phyloP scores from a whole-genome alignment of 805 yeast species.

The Brettanomyces sp. region DNA sequence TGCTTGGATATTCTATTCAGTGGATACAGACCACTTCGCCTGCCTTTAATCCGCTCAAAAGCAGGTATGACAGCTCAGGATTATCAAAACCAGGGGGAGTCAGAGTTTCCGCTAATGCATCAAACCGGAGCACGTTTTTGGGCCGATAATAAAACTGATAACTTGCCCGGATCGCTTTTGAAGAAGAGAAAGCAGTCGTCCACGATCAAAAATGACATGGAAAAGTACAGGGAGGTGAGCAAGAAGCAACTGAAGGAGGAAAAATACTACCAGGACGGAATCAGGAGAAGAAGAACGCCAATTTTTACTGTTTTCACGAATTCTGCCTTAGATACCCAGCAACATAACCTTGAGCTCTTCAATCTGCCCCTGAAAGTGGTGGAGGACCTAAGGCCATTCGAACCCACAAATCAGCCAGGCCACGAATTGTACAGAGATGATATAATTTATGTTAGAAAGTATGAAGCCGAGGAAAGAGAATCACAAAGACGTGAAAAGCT shows the following conservation, averaged over 20 bases:
- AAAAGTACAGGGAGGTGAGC: constrained; percentile 12
- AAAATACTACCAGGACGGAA: constrained; percentile 22
- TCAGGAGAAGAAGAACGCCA: constrained; percentile 17
- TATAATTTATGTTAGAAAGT: constrained; percentile 21
- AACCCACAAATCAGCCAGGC: constrained; percentile 18
- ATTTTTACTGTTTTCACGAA: constrained; percentile 23
- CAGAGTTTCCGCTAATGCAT: too few species aligned
- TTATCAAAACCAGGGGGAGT: too few species aligned
- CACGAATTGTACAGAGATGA: constrained; percentile 25
- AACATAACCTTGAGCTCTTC: constrained; percentile 24
- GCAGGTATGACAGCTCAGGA: too few species aligned
- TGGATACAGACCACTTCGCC: constrained; percentile 20
- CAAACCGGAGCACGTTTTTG: too few species aligned
- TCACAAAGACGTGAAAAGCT: constrained; percentile 9
- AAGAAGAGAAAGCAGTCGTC: constrained; percentile 11
- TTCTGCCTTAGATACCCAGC: constrained; percentile 25
- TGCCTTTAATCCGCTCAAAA: constrained; percentile 10
- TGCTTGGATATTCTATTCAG: constrained; percentile 22
- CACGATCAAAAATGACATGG: constrained; percentile 20
- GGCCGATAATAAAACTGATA: too few species aligned
- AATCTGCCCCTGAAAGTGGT: constrained; percentile 23
- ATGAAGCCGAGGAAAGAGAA: constrained; percentile 22
- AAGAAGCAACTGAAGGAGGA: constrained; percentile 10
- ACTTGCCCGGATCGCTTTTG: too few species aligned
- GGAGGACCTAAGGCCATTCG: constrained; percentile 16